Base-by-base conservation (phyloP, 306 rosid genomes). In the Cercis canadensis region DNA sequence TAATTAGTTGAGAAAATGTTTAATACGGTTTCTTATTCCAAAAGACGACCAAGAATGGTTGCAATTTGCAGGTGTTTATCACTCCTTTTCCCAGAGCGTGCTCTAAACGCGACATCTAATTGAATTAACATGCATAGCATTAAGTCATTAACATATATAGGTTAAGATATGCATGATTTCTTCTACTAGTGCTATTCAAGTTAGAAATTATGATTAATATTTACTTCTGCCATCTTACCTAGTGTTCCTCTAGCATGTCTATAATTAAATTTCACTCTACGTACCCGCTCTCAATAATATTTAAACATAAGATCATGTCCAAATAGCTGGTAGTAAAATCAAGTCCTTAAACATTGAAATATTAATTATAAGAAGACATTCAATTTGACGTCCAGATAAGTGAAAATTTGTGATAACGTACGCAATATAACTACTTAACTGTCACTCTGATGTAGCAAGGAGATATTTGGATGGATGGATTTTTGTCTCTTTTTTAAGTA, bases 81-180 rank as follows among this genome's bases (percentile, higher is more conserved):
- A 82, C 82, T 80, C 66, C 47, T 75, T 15, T 19, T 50, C 5
- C 11, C 2, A 4, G 81, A 57, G 88, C 86, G 92, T 91, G 86
- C 0, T 9, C 0, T 13, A 1, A 43, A 89, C 89, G 89, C 86
- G 65, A 32, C 14, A 3, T 53, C 16, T 13, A 8, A 14, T 40
- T 67, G 11, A 10, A 11, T 3, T 10, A 11, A 0, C 11, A 10
- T n/a, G n/a, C n/a, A n/a, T n/a, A n/a, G n/a, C n/a, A n/a, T n/a
- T n/a, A n/a, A n/a, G n/a, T n/a, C n/a, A n/a, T n/a, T n/a, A n/a
- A n/a, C n/a, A n/a, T n/a, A n/a, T n/a, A n/a, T n/a, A n/a, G n/a
- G n/a, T n/a, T n/a, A n/a, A n/a, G n/a, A n/a, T n/a, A n/a, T n/a
- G n/a, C n/a, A n/a, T n/a, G n/a, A n/a, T n/a, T n/a, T n/a, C n/a